phyloP scores from a whole-genome alignment of 2,329 filamentous ascomycete species.

The Sclerotinia sclerotiorum region DNA sequence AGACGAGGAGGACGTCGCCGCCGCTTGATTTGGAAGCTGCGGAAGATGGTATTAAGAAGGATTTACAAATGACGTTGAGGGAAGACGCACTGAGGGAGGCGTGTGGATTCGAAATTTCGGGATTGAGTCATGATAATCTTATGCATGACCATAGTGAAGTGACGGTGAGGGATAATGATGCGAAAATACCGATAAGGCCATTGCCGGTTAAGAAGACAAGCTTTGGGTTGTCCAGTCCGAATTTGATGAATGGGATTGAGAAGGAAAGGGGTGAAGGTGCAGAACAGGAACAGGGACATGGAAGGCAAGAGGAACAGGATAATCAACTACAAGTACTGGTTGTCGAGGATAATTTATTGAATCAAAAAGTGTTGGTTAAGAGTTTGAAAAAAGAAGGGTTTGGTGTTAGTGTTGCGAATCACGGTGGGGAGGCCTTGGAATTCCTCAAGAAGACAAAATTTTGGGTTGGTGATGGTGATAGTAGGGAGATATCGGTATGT shows the following conservation, averaged over 20 bases:
- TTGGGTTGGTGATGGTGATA: conserved; percentile 43
- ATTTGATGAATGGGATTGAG: not conserved
- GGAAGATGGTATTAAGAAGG: not conserved
- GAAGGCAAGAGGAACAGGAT: conserved; percentile 17
- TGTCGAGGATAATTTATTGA: conserved; percentile 69
- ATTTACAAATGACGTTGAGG: conserved; percentile 11
- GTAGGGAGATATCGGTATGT: not conserved
- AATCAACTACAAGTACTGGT: conserved; percentile 45
- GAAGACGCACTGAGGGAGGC: conserved; percentile 19
- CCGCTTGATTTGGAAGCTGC: not conserved
- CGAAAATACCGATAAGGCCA: not conserved
- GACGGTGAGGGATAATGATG: not conserved
- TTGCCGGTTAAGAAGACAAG: not conserved
- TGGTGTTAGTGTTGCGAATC: conserved; percentile 61
- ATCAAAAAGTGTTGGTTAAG: conserved; percentile 63
- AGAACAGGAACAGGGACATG: conserved; percentile 3
- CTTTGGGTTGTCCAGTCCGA: not conserved
- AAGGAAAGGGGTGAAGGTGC: conserved; percentile 13
- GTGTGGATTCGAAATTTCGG: conserved; percentile 12
- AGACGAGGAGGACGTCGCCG: conserved; percentile 9
- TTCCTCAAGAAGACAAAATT: conserved; percentile 55
- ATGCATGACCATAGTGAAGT: not conserved
- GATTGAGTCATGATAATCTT: not conserved
- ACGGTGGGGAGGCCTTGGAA: conserved; percentile 62
- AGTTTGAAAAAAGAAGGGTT: conserved; percentile 61